Percentiles rank a stretch among this genome's conserved stretches.
phyloP scores from a whole-genome alignment of 441 rosid genomes.

The Eutrema salsugineum region DNA sequence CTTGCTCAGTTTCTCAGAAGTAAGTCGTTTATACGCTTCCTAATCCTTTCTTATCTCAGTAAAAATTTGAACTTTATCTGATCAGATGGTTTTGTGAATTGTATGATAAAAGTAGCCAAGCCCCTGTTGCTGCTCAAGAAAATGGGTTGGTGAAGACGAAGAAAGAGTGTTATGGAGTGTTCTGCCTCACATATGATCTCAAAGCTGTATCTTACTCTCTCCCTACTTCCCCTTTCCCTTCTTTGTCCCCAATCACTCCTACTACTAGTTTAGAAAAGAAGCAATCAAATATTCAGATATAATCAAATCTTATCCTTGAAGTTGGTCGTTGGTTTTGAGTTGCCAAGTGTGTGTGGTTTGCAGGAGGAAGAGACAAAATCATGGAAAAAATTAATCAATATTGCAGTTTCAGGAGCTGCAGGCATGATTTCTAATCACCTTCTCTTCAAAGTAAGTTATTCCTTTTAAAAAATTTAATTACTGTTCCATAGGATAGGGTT shows the following conservation, averaged over 20 bases:
- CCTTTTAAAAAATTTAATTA: neutral
- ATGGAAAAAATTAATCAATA: conserved; percentile 79
- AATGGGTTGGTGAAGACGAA: conserved; percentile 42
- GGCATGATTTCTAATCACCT: conserved; percentile 97
- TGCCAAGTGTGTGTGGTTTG: neutral
- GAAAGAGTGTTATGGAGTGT: conserved; percentile 80
- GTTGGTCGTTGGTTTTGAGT: neutral
- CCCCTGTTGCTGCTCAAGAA: conserved; percentile 51
- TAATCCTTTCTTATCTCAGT: neutral
- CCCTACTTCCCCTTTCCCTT: neutral
- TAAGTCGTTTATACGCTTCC: conserved; percentile 22
- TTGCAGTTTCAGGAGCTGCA: conserved; percentile 93
- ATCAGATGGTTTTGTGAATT: conserved; percentile 8
- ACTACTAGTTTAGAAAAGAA: too few species aligned
- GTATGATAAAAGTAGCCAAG: conserved; percentile 30
- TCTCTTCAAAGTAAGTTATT: conserved; percentile 79
- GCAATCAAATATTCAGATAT: neutral
- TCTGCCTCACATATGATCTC: conserved; percentile 91
- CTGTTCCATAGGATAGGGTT: neutral
- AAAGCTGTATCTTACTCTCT: conserved; percentile 51
- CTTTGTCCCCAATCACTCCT: neutral
- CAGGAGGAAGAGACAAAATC: conserved; percentile 92
- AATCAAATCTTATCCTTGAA: neutral
- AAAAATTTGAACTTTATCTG: neutral
- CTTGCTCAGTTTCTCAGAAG: conserved; percentile 75